Evolutionary conservation across 2,329 filamentous ascomycete genomes (phyloP), one percentile per base, ranked within the genome.

Genomic region (Colletotrichum lentis): DNA sequence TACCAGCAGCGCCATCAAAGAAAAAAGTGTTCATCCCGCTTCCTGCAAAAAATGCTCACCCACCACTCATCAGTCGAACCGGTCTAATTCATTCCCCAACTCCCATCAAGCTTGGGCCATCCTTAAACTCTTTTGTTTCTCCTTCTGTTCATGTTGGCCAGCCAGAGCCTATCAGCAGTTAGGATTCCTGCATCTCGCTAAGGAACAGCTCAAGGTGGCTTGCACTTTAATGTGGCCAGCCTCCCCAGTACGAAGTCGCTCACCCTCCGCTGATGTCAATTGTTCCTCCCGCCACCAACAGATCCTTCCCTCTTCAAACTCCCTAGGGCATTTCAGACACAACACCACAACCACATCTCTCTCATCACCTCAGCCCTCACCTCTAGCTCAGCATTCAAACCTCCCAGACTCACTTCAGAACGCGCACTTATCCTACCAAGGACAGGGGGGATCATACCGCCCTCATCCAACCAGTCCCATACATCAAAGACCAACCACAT

Each of bases 11-110:
- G 27, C 62, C 44, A 18, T 53, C 43, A 62, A 43, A 46, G 39
- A 46, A 18, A 47, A 43, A n/a, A 41, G 20, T n/a, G 56, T 68
- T 68, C 65, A 64, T 68, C 61, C 65, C 47, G 55, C 60, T 60
- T 52, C 20, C 56, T 43, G 39, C 35, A 20, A 53, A 35, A 53
- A 53, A 20, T n/a, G 31, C 39, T 12, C 39, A 14, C 20, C 43
- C 41, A 24, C 55, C 41, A 58, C 24, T 35, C 41, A 50, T 35
- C 61, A 55, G n/a, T 67, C 53, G 41, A 47, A 62, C 43, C 35
- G 10, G 49, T 43, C 58, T 24, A 24, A 43, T 43, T 49, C 16
- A 50, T n/a, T 31, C n/a, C 57, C 18, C 14, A 44, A 44, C 41
- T 44, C 41, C 18, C 50, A 12, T 47, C 3, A 56, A 68, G 65